Conservation (phyloP, 2,329 filamentous ascomycete species). For the Diaporthe citri region DNA sequence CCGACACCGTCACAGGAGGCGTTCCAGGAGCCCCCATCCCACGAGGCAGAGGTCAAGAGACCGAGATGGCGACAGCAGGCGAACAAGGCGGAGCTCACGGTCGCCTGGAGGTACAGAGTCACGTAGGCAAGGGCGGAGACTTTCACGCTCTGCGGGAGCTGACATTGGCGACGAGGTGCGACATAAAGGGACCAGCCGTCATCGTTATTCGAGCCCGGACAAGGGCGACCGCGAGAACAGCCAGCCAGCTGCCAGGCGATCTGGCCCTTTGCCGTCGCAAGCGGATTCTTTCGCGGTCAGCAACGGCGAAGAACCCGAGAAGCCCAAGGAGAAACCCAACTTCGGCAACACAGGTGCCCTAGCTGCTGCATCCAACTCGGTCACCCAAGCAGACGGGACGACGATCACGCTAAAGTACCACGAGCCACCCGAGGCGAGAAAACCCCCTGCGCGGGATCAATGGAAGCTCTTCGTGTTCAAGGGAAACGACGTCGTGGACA, state of each 20-base stretch:
- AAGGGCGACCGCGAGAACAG: slow-evolving; percentile 8
- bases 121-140: slow-evolving; percentile 16
- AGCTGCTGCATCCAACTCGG: slow-evolving; percentile 86
- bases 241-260: slow-evolving; percentile 43
- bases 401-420: slow-evolving; percentile 92
- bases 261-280: slow-evolving; percentile 71
- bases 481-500: slow-evolving; percentile 82
- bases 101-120: slow-evolving; percentile 33
- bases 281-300: slow-evolving; percentile 70
- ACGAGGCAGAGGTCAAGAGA: slow-evolving; percentile 26
- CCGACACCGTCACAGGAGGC: slow-evolving; percentile 30
- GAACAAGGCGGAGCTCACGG: slow-evolving; percentile 18
- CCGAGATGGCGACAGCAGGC: slow-evolving; percentile 5
- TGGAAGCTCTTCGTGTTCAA: slow-evolving; percentile 98
- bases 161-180: background rate
- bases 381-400: slow-evolving; percentile 79
- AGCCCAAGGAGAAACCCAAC: slow-evolving; percentile 89
- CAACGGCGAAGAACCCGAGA: slow-evolving; percentile 61
- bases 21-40: slow-evolving; percentile 34
- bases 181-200: slow-evolving; percentile 4
- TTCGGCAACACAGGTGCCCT: slow-evolving; percentile 84
- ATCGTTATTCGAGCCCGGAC: background rate
- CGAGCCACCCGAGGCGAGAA: slow-evolving; percentile 92
- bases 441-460: slow-evolving; percentile 80
- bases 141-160: background rate